These are phyloP conservation scores for Aspergillus persii DNA, from an alignment of 2,329 filamentous ascomycete species.

Conservation along the genomic window DNA sequence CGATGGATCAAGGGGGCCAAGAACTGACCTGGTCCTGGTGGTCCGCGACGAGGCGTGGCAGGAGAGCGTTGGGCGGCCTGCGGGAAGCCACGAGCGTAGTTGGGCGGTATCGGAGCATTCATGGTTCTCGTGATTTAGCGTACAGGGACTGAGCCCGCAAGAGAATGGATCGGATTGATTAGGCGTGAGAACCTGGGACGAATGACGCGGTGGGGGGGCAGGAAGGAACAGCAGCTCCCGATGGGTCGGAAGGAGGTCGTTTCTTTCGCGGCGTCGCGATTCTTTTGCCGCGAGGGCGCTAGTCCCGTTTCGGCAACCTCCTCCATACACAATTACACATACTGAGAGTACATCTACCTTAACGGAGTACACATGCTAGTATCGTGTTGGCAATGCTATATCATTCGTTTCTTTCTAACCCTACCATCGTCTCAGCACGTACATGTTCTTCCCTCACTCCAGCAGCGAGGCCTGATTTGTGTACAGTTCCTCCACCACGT, in stretches of 20 bases:
- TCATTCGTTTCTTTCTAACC: constrained; percentile 13
- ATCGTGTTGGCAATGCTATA: constrained; percentile 24
- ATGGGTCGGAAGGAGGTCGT: constrained; percentile 14
- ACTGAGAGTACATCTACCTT: too few relatives aligned
- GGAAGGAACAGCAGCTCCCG: constrained; percentile 12
- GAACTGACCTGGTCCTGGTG: constrained; percentile 37
- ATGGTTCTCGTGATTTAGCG: constrained; percentile 22
- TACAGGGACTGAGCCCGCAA: constrained; percentile 3
- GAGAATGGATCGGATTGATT: constrained; percentile 9
- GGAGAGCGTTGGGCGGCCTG: constrained; percentile 41
- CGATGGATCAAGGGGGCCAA: constrained; percentile 10
- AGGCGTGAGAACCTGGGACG: constrained; percentile 6
- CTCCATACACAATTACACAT: too few relatives aligned
- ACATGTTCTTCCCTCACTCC: constrained; percentile 56
- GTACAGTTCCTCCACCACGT: constrained; percentile 95
- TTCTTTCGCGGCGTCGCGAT: constrained; percentile 30
- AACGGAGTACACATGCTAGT: background rate
- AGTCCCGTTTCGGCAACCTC: constrained; percentile 29
- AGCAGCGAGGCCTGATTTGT: constrained; percentile 94
- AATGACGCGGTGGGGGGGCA: constrained; percentile 14
- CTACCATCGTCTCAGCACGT: constrained; percentile 9
- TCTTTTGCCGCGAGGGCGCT: constrained; percentile 36
- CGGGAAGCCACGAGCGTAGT: constrained; percentile 42
- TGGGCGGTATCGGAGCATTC: constrained; percentile 43
- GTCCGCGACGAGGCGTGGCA: constrained; percentile 42